Percentiles rank a stretch among this genome's conserved stretches.
Conservation (phyloP, 2,329 filamentous ascomycete genomes). For the Rachicladosporium sp. region DNA sequence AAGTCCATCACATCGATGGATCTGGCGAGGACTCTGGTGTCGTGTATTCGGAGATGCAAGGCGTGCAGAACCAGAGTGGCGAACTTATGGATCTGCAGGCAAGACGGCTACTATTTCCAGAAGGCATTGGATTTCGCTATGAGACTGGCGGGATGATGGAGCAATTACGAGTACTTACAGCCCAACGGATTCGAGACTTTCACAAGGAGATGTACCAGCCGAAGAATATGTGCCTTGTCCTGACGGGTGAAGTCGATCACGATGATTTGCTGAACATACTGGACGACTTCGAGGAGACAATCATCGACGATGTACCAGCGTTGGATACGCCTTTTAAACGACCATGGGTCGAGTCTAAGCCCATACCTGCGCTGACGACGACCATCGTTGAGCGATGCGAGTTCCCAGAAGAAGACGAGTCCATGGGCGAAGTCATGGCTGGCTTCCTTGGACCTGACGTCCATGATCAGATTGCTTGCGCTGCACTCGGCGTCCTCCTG, state of each 20-base stretch:
- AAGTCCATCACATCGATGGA: constrained; percentile 91
- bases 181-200: constrained; percentile 85
- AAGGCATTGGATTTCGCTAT: constrained; percentile 84
- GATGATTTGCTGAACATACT: constrained; percentile 66
- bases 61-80: constrained; percentile 67
- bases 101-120: constrained; percentile 70
- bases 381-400: constrained; percentile 68
- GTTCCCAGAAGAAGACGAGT: constrained; percentile 95
- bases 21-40: constrained; percentile 77
- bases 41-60: constrained; percentile 99
- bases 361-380: constrained; percentile 58
- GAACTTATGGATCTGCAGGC: constrained; percentile 82
- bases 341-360: constrained; percentile 83
- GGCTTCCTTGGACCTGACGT: constrained; percentile 79
- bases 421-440: constrained; percentile 74
- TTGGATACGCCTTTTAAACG: constrained; percentile 65
- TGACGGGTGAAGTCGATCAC: constrained; percentile 87
- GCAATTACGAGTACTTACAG: constrained; percentile 70
- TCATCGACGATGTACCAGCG: constrained; percentile 68
- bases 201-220: constrained; percentile 97
- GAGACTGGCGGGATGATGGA: constrained; percentile 98
- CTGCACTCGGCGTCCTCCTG: constrained; percentile 67
- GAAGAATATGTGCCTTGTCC: constrained; percentile 79
- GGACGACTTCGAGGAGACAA: constrained; percentile 77
- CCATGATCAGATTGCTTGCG: constrained; percentile 46